Evolutionary conservation across 225 moss, liverwort and hornwort genomes (phyloP), one percentile per base, ranked within the genome.

Genomic region (Physcomitrium patens): DNA sequence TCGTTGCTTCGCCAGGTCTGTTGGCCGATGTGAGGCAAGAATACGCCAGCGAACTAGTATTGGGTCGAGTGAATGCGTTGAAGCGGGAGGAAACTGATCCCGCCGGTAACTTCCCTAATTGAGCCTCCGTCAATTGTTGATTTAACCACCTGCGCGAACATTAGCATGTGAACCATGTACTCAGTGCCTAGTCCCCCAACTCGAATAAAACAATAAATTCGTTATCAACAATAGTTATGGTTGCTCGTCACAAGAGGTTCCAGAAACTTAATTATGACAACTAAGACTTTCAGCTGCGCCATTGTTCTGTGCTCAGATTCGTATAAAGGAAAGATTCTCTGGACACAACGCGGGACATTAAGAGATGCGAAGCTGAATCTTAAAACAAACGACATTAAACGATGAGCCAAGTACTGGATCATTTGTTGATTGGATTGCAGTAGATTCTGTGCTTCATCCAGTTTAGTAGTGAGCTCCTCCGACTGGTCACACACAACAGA

Each of bases 401-500:
- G 31, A 37, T 67, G 41, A 60, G 69, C 15, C 41, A 81, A 93
- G 76, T 91, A 99, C 99, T 99, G 95, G 47, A 95, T 95, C 93
- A 95, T 89, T 90, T 99, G 99, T 72, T 99, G 95, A 76, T 99
- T 99, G 61, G 99, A 91, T 74, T 95, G 95, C 73, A 93, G 76
- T 63, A 90, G 61, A 63, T 84, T 93, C 81, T 99, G 99, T 56
- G 93, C 86, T 85, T 93, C 99, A 41, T 95, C 95, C 44, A 95
- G 77, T 77, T 95, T 99, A 50, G 68, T 75, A 60, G 82, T 89
- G 73, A 93, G 76, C 59, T 99, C 99, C 47, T 89, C 90, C 16
- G 78, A 79, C 99, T 99, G 85, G 57, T 53, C 63, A 74, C 67
- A 77, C 27, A 63, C 70, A 12, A 60, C 20, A 27, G 56, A 60